A percentile compares a stretch with the other conserved stretches of the same genome.
phyloP scores from a whole-genome alignment of 306 rosid genomes.

The Citrullus colocynthis region DNA sequence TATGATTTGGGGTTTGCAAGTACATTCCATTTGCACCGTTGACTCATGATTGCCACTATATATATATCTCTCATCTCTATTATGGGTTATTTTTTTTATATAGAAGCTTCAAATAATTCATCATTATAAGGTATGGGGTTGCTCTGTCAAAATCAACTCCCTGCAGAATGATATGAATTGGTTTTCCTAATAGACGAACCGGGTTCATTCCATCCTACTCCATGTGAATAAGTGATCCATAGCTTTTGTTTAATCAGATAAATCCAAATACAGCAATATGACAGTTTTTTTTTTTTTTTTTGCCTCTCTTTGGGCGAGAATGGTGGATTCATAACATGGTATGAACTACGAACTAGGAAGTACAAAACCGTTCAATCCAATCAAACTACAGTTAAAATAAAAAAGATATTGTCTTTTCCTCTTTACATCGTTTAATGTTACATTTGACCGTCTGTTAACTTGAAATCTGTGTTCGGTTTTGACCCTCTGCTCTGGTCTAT shows the following conservation, averaged over 20 bases:
- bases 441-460: constrained; percentile 1
- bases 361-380: not conserved
- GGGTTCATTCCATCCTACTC: constrained; percentile 17
- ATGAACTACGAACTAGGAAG: not conserved
- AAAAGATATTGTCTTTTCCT: not conserved
- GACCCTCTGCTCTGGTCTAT: not conserved
- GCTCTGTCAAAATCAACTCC: constrained; percentile 17
- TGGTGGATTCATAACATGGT: not conserved
- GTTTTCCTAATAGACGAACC: constrained; percentile 36
- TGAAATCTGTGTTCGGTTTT: constrained; percentile 11
- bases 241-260: constrained; percentile 12
- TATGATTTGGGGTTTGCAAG: constrained; percentile 11
- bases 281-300: not conserved
- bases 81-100: not conserved
- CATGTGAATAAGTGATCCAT: constrained; percentile 69
- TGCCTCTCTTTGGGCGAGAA: not conserved
- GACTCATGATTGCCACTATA: constrained; percentile 16
- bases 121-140: constrained; percentile 22
- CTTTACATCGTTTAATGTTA: not conserved
- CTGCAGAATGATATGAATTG: not conserved
- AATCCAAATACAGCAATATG: not conserved
- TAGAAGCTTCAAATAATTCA: constrained; percentile 1
- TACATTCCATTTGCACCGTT: constrained; percentile 25
- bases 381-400: not conserved
- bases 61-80: not conserved